A percentile compares a stretch with the other conserved stretches of the same genome.
Conservation (phyloP, 257 asterid genomes). For the Scutellaria galericulata region DNA sequence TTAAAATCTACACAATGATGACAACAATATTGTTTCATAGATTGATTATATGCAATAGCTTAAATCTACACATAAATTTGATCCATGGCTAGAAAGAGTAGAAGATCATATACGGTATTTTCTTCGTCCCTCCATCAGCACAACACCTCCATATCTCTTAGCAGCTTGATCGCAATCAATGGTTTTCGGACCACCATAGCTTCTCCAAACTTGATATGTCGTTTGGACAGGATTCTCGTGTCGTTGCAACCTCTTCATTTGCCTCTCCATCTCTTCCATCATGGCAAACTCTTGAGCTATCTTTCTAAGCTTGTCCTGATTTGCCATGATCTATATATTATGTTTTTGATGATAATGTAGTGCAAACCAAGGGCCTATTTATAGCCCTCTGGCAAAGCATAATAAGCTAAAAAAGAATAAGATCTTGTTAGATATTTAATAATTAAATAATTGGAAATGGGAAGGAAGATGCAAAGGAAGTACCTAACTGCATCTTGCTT, state of each 20-base stretch:
- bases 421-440: neutral
- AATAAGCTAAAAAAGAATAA: neutral
- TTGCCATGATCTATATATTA: conserved; percentile 37
- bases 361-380: conserved; percentile 11
- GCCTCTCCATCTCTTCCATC: conserved; percentile 39
- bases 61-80: neutral
- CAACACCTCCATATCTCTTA: conserved; percentile 45
- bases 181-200: conserved; percentile 36
- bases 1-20: too few relatives aligned
- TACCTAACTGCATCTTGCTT: conserved; percentile 18
- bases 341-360: conserved; percentile 22
- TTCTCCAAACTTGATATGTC: conserved; percentile 35
- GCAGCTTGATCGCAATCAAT: conserved; percentile 57
- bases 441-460: neutral
- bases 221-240: conserved; percentile 33
- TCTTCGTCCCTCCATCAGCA: conserved; percentile 36
- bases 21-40: too few relatives aligned
- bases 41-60: neutral
- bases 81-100: neutral
- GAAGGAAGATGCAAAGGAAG: conserved; percentile 7
- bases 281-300: conserved; percentile 48
- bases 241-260: conserved; percentile 32
- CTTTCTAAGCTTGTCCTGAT: conserved; percentile 46
- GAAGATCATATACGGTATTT: conserved; percentile 27
- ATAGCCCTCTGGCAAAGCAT: neutral